Base-by-base conservation (phyloP, 2,329 filamentous ascomycete species). In the Furcasterigmium furcatum region DNA sequence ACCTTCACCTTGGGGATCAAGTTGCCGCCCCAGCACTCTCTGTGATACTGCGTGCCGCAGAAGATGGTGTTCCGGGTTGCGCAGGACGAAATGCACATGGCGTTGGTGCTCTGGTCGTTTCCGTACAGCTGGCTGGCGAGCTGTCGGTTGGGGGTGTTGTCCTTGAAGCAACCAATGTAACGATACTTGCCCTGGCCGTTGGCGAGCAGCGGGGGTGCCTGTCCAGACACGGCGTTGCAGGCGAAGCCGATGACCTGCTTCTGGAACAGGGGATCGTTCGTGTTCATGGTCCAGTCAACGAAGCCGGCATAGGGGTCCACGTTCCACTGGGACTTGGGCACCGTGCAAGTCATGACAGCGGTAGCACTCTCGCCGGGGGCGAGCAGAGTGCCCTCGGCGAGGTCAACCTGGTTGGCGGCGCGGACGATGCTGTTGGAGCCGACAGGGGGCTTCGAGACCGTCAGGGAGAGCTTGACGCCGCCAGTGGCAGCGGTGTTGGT, bases 361-460 rank as follows among this genome's bases (percentile, higher is more conserved):
- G 71, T 76, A 2, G 67, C 68, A 42, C 66, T 79, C 51, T 77
- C 56, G 1, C 75, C 75, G 0, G 76, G 69, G 0, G 62, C 58
- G 2, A 82, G 59, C 2, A 65, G 61, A 0, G 73, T 76, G 4
- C 79, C 79, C 54, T 83, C 79, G 1, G 73, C 76, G 1, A 82
- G 69, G 43, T 81, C 79, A 10, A 79, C 66, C 22, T 75, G 69
- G 55, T 82, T 83, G 8, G 65, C 67, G 2, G 77, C 73, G 19
- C 71, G 67, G 35, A 82, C 68, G 20, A 81, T 70, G 5, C 76
- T 73, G 19, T 61, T 53, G 4, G 77, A 65, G 16, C 76, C 77
- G 46, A 77, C 80, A 0, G 79, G 79, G 4, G 78, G 77, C 55
- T 83, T 83, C 0, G 79, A 82, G 3, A 83, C 71, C n/a, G 74